These are phyloP conservation scores for Naganishia onofrii DNA, from an alignment of 768 basidiomycete genomes.

Conservation along the genomic window DNA sequence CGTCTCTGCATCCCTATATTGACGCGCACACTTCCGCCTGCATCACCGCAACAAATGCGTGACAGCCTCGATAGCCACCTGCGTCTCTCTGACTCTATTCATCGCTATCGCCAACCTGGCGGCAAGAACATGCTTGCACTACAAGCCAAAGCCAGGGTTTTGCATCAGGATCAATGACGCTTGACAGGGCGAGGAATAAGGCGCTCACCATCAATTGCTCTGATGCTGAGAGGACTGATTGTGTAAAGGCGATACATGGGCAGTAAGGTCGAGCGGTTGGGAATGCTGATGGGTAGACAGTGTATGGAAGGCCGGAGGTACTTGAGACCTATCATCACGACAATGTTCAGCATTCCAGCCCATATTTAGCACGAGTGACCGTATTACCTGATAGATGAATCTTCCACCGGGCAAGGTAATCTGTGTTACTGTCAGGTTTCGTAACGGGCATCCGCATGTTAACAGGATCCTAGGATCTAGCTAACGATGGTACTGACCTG, in stretches of 20 bases:
- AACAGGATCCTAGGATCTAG: background rate
- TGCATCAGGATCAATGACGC: background rate
- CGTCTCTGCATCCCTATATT: background rate
- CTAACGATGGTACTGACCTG: constrained; percentile 3
- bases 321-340: constrained; percentile 12
- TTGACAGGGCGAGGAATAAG: background rate
- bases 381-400: constrained; percentile 22
- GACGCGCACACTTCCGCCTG: background rate
- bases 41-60: constrained; percentile 15
- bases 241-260: constrained; percentile 21
- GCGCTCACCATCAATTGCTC: constrained; percentile 24
- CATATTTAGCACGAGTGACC: too few species aligned
- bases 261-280: constrained; percentile 10
- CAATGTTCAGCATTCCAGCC: background rate
- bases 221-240: background rate
- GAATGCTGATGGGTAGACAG: constrained; percentile 11
- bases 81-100: background rate
- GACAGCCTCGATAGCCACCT: constrained; percentile 11
- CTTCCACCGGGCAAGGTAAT: constrained; percentile 17
- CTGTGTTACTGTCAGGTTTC: background rate
- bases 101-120: constrained; percentile 6
- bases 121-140: constrained; percentile 31
- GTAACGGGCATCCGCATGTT: too few species aligned
- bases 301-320: constrained; percentile 18
- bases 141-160: too few species aligned